Percentiles rank a stretch among this genome's conserved stretches.
Evolutionary conservation across 805 yeast genomes (phyloP).

Genomic region (Spathaspora arborariae): DNA sequence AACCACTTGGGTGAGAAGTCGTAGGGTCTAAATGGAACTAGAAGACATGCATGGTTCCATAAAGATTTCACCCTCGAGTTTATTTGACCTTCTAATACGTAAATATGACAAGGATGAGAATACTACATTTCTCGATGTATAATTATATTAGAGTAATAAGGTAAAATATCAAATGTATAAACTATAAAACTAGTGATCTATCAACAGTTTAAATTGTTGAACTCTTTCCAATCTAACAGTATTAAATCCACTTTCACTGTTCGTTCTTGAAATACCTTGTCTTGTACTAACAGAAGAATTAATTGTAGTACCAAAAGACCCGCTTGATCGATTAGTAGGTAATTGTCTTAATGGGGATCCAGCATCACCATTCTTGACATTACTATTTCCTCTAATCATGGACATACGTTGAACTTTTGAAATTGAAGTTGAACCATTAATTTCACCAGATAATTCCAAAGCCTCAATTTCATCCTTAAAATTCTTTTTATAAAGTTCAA

Average conservation of each 20-base stretch:
- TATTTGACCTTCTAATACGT: too few relatives aligned
- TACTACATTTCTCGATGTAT: too few relatives aligned
- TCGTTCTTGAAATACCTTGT: background rate
- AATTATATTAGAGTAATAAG: too few relatives aligned
- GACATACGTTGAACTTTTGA: background rate
- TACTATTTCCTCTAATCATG: background rate
- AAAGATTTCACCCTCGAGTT: too few relatives aligned
- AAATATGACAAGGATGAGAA: too few relatives aligned
- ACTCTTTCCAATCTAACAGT: background rate
- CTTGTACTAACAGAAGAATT: background rate
- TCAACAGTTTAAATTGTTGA: background rate
- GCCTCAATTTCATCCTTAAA: conserved; percentile 61
- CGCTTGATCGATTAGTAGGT: background rate
- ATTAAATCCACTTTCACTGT: background rate
- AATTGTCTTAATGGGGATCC: background rate
- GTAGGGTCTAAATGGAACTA: too few relatives aligned
- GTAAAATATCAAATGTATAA: too few relatives aligned
- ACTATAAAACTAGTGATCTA: background rate
- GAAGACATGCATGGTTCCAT: too few relatives aligned
- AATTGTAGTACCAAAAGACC: background rate
- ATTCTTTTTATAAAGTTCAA: conserved; percentile 60
- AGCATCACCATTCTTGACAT: too few relatives aligned
- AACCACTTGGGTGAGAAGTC: too few relatives aligned
- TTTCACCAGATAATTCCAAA: background rate
- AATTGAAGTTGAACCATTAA: background rate